Evolutionary conservation across 441 rosid species (phyloP).

Genomic region (Pelargonium citronellum): DNA sequence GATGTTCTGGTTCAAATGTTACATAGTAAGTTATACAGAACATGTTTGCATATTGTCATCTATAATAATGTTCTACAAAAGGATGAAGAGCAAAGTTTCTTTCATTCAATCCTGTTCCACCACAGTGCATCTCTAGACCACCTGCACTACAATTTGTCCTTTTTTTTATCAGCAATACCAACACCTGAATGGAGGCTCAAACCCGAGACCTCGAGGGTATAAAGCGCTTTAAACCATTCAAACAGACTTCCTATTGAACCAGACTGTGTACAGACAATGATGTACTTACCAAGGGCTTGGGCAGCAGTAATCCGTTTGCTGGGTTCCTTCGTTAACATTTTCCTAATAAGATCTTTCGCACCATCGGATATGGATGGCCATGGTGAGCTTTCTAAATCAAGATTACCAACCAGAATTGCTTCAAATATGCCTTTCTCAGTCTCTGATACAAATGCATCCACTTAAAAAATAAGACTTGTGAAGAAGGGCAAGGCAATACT

Average conservation of each 20-base stretch:
- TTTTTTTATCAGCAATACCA: too few species aligned
- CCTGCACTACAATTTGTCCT: too few species aligned
- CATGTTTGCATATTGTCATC: not conserved
- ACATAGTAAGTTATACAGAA: not conserved
- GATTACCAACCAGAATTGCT: slow-evolving; percentile 1
- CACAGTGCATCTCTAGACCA: too few species aligned
- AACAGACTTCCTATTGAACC: too few species aligned
- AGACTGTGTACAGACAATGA: too few species aligned
- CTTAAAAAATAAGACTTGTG: not conserved
- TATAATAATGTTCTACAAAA: not conserved
- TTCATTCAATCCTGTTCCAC: too few species aligned
- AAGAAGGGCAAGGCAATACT: not conserved
- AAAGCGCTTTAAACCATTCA: not conserved
- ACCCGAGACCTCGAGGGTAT: not conserved
- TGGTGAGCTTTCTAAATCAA: slow-evolving; percentile 7
- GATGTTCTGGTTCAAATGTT: slow-evolving; percentile 10
- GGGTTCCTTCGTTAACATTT: slow-evolving; percentile 12
- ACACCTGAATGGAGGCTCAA: too few species aligned
- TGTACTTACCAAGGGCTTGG: slow-evolving; percentile 12
- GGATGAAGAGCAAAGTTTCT: not conserved
- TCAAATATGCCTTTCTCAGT: slow-evolving; percentile 3
- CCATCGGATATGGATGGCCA: slow-evolving; percentile 14
- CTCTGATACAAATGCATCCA: not conserved
- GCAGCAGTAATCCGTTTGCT: slow-evolving; percentile 11
- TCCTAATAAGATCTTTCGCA: slow-evolving; percentile 14